phyloP scores from a whole-genome alignment of 768 basidiomycete genomes.

The Russula vinacea region DNA sequence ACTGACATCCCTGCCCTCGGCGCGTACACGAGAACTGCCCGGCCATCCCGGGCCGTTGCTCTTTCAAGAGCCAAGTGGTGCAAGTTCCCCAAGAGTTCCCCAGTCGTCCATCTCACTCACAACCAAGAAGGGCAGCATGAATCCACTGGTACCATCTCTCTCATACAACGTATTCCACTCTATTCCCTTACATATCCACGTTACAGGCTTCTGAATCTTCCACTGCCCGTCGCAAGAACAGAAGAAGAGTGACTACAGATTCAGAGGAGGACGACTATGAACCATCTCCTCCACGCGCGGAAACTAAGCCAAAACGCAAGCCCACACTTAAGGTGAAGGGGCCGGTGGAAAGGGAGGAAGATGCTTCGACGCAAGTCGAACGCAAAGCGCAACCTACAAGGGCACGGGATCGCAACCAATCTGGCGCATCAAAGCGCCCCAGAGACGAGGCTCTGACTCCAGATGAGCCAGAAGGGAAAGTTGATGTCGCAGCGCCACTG shows the following conservation, averaged over 20 bases:
- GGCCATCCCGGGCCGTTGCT: neutral
- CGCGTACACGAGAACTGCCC: neutral
- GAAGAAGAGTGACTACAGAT: slow-evolving; percentile 24
- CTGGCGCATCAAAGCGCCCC: slow-evolving; percentile 21
- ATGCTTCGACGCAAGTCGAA: slow-evolving; percentile 28
- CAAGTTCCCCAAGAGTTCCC: too few relatives aligned
- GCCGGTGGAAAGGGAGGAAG: slow-evolving; percentile 26
- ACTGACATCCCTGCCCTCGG: neutral
- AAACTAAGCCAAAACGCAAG: slow-evolving; percentile 23
- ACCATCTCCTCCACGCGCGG: slow-evolving; percentile 18
- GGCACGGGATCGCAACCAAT: slow-evolving; percentile 19
- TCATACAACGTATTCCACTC: neutral
- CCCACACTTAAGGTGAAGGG: slow-evolving; percentile 14
- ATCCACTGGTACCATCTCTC: neutral
- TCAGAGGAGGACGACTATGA: slow-evolving; percentile 28
- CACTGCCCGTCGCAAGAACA: slow-evolving; percentile 24
- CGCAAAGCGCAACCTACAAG: slow-evolving; percentile 7
- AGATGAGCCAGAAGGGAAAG: slow-evolving; percentile 22
- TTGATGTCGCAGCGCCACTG: slow-evolving; percentile 9
- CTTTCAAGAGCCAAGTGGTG: neutral
- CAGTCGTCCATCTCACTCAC: slow-evolving; percentile 16
- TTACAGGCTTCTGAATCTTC: slow-evolving; percentile 23
- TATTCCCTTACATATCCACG: neutral
- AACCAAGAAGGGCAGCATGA: slow-evolving; percentile 25
- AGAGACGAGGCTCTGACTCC: slow-evolving; percentile 21